These are phyloP conservation scores for Zychaea mexicana DNA, from an alignment of 371 early-diverging fungal genomes.

Conservation along the genomic window DNA sequence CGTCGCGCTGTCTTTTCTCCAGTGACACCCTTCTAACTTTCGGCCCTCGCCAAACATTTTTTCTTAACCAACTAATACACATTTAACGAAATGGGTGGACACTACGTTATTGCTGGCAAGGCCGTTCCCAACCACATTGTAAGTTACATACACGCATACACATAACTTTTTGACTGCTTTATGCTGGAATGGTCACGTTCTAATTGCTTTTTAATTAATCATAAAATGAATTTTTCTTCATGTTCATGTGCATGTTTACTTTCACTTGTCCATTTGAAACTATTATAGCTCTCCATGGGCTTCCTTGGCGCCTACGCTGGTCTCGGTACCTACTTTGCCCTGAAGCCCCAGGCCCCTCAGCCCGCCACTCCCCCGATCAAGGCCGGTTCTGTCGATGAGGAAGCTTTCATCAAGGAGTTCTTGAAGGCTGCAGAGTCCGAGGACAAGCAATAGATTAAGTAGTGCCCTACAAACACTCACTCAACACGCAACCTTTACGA, in stretches of 20 bases:
- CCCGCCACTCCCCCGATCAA: constrained; percentile 66
- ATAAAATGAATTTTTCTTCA: too few relatives aligned
- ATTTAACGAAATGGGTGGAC: constrained; percentile 43
- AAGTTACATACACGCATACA: constrained; percentile 10
- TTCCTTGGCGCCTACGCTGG: constrained; percentile 52
- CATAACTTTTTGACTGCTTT: neutral
- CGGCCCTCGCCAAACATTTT: neutral
- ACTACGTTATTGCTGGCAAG: constrained; percentile 55
- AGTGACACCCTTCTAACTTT: neutral
- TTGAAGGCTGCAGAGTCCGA: constrained; percentile 64
- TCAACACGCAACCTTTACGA: too few relatives aligned
- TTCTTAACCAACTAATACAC: neutral
- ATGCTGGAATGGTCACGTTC: neutral
- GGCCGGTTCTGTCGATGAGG: constrained; percentile 67
- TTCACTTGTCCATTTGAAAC: neutral
- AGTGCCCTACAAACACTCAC: too few relatives aligned
- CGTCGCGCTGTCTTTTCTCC: neutral
- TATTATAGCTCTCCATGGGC: constrained; percentile 53
- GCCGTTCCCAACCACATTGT: constrained; percentile 51
- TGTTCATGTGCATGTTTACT: neutral
- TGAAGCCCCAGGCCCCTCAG: constrained; percentile 54
- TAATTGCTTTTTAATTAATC: neutral
- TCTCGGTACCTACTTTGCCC: constrained; percentile 29
- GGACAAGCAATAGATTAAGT: constrained; percentile 46
- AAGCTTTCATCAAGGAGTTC: constrained; percentile 71